phyloP scores from a whole-genome alignment of 345 rosid genomes.

The Eucalyptus tenuipes region DNA sequence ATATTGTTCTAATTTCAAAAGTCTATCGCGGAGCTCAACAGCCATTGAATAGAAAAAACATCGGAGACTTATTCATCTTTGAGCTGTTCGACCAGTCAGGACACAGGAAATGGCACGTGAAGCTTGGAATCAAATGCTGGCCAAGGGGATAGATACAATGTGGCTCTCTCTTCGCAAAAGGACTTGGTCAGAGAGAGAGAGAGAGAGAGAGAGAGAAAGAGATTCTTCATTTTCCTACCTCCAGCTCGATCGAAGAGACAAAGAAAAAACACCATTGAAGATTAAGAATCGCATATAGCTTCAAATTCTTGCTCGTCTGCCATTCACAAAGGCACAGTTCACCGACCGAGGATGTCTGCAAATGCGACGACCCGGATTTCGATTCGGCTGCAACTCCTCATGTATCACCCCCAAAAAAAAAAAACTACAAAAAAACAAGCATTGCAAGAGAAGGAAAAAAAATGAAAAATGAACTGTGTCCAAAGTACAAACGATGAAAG shows the following conservation, averaged over 20 bases:
- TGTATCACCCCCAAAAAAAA: not conserved
- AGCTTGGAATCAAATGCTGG: not conserved
- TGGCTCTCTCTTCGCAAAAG: not conserved
- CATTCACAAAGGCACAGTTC: not conserved
- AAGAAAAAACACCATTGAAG: not conserved
- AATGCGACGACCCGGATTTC: not conserved
- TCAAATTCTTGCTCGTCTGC: not conserved
- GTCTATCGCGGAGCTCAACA: not conserved
- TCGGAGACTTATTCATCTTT: not conserved
- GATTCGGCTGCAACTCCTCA: not conserved
- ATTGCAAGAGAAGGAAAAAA: not conserved
- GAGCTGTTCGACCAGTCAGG: not conserved
- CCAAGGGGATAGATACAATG: not conserved
- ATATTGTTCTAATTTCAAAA: not conserved
- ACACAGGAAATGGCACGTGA: not conserved
- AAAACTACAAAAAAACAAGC: not conserved
- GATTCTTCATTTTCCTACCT: not conserved
- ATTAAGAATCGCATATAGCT: not conserved
- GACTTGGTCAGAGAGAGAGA: not conserved
- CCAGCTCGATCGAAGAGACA: not conserved
- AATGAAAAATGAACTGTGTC: not conserved
- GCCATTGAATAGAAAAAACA: not conserved
- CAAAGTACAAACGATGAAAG: not conserved
- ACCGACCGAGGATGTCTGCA: not conserved
- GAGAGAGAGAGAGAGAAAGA: not conserved